These are phyloP conservation scores for Trebouxia sp. DNA, from an alignment of 139 green algal species.

Conservation along the genomic window DNA sequence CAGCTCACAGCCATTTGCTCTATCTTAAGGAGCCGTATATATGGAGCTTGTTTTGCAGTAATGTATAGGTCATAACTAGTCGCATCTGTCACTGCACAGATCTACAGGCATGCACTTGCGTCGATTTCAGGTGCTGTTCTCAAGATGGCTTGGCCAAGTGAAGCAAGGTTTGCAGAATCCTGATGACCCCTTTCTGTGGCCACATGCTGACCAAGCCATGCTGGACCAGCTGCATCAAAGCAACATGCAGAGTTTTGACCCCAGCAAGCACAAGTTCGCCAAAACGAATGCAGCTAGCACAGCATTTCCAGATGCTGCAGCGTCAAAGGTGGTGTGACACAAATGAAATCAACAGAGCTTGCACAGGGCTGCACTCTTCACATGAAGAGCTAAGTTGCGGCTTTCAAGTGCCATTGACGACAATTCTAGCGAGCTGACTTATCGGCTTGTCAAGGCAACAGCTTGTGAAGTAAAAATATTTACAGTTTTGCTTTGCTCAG, in stretches of 20 bases:
- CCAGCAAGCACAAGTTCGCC: conserved; percentile 5
- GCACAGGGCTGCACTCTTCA: neutral
- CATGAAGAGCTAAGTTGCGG: no score
- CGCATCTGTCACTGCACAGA: neutral
- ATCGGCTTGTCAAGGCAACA: no score
- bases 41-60: no score
- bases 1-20: neutral
- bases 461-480: no score
- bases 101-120: neutral
- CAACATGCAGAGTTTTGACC: neutral
- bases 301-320: neutral
- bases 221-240: neutral
- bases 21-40: no score
- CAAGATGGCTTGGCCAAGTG: conserved; percentile 26
- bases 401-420: no score
- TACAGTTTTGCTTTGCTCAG: no score
- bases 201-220: conserved; percentile 20
- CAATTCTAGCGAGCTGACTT: no score
- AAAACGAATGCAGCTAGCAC: neutral
- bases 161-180: conserved; percentile 30
- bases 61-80: no score
- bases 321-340: neutral
- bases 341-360: neutral
- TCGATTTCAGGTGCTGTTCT: conserved; percentile 31
- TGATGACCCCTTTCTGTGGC: neutral